Conservation (phyloP, 768 basidiomycete species). For the Tulasnella sp. region DNA sequence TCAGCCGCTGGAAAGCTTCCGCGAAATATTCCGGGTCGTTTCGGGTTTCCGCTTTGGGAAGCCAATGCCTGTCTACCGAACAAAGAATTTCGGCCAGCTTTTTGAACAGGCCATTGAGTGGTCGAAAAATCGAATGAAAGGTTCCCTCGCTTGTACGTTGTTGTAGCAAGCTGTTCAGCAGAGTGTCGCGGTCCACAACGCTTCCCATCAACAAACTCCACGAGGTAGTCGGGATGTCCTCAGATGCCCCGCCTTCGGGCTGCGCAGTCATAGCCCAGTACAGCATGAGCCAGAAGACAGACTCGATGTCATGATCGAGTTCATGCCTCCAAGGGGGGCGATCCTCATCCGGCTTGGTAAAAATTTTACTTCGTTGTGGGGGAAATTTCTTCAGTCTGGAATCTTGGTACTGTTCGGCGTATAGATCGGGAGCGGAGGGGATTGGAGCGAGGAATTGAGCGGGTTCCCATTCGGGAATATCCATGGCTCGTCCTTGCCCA, state of each 20-base stretch:
- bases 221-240: background rate
- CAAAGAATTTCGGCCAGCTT: background rate
- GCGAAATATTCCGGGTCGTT: conserved; percentile 24
- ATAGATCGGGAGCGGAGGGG: background rate
- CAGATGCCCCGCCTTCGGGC: background rate
- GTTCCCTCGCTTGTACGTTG: background rate
- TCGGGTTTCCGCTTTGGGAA: background rate
- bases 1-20: conserved; percentile 24
- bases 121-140: background rate
- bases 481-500: background rate
- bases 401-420: background rate
- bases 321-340: conserved; percentile 4
- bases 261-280: conserved; percentile 24
- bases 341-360: background rate
- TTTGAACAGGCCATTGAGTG: background rate
- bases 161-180: background rate
- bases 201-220: background rate
- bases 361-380: background rate
- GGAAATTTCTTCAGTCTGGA: conserved; percentile 16
- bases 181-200: background rate
- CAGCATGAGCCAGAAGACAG: conserved; percentile 26
- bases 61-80: conserved; percentile 21
- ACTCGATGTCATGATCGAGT: conserved; percentile 22
- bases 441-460: background rate
- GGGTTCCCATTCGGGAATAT: background rate